Conservation (phyloP, 2,329 filamentous ascomycete species). For the Dendrostoma leiphaemia region DNA sequence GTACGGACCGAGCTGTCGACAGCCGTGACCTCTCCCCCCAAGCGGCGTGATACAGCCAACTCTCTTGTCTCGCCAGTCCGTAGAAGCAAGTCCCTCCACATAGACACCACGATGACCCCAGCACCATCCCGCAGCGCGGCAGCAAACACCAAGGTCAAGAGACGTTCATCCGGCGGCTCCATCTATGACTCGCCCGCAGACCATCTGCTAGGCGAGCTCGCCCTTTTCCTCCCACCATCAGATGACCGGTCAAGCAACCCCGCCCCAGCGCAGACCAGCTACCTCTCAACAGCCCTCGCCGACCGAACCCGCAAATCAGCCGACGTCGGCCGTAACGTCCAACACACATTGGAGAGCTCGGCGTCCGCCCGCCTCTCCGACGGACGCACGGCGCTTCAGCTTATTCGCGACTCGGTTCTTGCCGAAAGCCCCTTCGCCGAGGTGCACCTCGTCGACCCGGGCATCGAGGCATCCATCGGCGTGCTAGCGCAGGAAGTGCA, state of each 20-base stretch:
- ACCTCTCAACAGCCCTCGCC: slow-evolving; percentile 3
- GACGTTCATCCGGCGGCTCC: slow-evolving; percentile 35
- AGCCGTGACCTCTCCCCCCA: slow-evolving; percentile 19
- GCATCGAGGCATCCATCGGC: slow-evolving; percentile 49
- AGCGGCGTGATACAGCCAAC: slow-evolving; percentile 26
- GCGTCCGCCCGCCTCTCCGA: slow-evolving; percentile 44
- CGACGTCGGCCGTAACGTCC: slow-evolving; percentile 43
- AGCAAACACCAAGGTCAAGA: slow-evolving; percentile 22
- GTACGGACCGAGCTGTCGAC: slow-evolving; percentile 43
- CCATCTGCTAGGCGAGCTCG: slow-evolving; percentile 46
- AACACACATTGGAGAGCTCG: slow-evolving; percentile 48
- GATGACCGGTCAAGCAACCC: slow-evolving; percentile 22
- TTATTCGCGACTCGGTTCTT: slow-evolving; percentile 50
- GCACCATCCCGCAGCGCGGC: not conserved
- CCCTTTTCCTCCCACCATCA: slow-evolving; percentile 39
- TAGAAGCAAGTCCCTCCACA: slow-evolving; percentile 20
- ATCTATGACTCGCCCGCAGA: slow-evolving; percentile 40
- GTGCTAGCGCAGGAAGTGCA: slow-evolving; percentile 45
- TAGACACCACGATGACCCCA: slow-evolving; percentile 7
- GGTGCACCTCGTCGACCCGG: slow-evolving; percentile 51
- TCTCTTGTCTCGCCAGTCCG: slow-evolving; percentile 32
- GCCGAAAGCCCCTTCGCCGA: slow-evolving; percentile 49
- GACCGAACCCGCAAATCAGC: slow-evolving; percentile 19
- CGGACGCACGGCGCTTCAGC: slow-evolving; percentile 44
- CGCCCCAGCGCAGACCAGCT: slow-evolving; percentile 17